Conservation (phyloP, 169 alveolate genomes). For the Cryptosporidium ubiquitum region DNA sequence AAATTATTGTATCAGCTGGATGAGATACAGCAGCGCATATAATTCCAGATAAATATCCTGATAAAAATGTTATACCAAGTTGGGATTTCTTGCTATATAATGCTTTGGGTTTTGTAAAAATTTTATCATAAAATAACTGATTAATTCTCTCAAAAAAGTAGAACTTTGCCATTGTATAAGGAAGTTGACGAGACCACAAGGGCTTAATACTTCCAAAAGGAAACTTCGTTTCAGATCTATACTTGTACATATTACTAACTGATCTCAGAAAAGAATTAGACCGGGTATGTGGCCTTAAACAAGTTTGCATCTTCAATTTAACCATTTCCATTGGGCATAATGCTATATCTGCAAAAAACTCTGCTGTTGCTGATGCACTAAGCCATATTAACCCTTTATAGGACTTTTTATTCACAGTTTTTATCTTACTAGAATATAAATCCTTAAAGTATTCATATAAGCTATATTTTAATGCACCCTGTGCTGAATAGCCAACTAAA, state of each 20-base stretch:
- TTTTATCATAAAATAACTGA: slow-evolving; percentile 88
- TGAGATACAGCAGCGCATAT: slow-evolving; percentile 96
- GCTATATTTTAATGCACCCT: slow-evolving; percentile 98
- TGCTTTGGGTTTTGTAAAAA: slow-evolving; percentile 89
- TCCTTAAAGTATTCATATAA: slow-evolving; percentile 97
- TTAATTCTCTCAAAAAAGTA: slow-evolving; percentile 95
- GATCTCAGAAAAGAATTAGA: slow-evolving; percentile 86
- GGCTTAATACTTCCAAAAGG: slow-evolving; percentile 92
- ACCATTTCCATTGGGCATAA: slow-evolving; percentile 98
- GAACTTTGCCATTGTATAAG: slow-evolving; percentile 99
- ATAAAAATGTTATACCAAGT: slow-evolving; percentile 92
- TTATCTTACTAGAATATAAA: slow-evolving; percentile 86
- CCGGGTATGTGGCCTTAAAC: slow-evolving; percentile 85
- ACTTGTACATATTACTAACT: slow-evolving; percentile 82
- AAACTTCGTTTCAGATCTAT: slow-evolving; percentile 85
- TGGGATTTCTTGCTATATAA: slow-evolving; percentile 89
- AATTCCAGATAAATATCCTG: slow-evolving; percentile 96
- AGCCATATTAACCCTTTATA: slow-evolving; percentile 93
- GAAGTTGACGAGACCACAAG: slow-evolving; percentile 94
- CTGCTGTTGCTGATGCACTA: slow-evolving; percentile 98
- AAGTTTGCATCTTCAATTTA: slow-evolving; percentile 93
- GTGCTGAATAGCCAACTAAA: slow-evolving; percentile 94
- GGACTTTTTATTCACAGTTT: slow-evolving; percentile 87
- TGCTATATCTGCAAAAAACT: slow-evolving; percentile 96
- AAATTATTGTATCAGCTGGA: slow-evolving; percentile 96